Conservation (phyloP, 108 stramenopile genomes). For the Skeletonema potamos region DNA sequence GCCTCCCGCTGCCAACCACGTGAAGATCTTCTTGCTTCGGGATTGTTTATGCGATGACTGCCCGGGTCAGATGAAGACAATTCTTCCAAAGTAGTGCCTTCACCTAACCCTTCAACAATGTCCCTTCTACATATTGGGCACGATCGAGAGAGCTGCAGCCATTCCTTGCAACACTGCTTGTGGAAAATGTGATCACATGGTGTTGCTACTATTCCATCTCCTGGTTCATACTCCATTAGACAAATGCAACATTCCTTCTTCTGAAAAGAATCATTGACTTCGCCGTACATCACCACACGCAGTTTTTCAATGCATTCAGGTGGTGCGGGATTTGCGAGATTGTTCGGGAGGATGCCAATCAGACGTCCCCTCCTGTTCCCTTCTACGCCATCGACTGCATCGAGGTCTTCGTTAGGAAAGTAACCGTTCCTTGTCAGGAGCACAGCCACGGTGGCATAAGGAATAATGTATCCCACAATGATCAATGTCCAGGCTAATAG, state of each 20-base stretch:
- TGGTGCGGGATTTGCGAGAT: constrained; percentile 56
- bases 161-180: constrained; percentile 69
- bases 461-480: constrained; percentile 61
- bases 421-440: constrained; percentile 73
- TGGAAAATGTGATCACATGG: constrained; percentile 79
- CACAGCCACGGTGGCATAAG: constrained; percentile 60
- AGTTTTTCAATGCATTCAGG: constrained; percentile 55
- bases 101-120: constrained; percentile 44
- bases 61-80: background rate
- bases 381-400: constrained; percentile 12
- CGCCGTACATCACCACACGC: constrained; percentile 37
- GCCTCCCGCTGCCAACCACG: background rate
- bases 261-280: constrained; percentile 49
- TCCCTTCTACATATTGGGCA: constrained; percentile 74
- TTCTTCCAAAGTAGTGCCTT: constrained; percentile 21
- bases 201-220: constrained; percentile 66
- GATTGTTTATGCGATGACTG: background rate
- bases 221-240: constrained; percentile 57
- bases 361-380: constrained; percentile 23
- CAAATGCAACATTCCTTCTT: constrained; percentile 75
- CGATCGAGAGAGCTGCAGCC: constrained; percentile 67
- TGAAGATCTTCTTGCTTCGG: background rate
- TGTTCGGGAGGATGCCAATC: constrained; percentile 56
- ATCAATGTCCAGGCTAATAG: constrained; percentile 69
- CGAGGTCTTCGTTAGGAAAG: constrained; percentile 46